Base-by-base conservation (phyloP, 306 rosid species). In the Dicorynia guianensis region DNA sequence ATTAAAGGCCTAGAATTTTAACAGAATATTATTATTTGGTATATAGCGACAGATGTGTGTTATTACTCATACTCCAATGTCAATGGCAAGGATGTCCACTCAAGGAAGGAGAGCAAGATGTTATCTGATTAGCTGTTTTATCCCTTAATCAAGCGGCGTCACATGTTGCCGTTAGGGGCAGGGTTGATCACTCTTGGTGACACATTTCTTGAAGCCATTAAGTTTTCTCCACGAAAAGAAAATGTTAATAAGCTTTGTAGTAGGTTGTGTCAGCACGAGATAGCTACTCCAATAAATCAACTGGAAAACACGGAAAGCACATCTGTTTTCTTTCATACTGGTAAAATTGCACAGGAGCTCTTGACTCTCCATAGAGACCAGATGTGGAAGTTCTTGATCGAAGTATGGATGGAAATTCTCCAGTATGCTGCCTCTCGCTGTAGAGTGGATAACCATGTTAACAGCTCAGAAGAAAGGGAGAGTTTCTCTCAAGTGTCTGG, bases 401-500 rank as follows among this genome's bases (percentile, higher is more conserved):
- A 11, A 5, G 72, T 65, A 35, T 64, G 79, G 72, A 12, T 65
- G 6, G 79, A 75, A 57, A 65, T 64, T 3, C 66, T 64, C 8
- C 43, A 33, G 5, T 75, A 40, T 2, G 66, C 73, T 6, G 79
- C 79, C 0, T 53, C 65, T 5, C 58, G 42, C 3, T 75, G 79
- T 20, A 25, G 55, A 11, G 66, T 50, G 0, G 59, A 64, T 11
- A 10, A 54, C 8, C 79, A 75, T 54, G 79, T 72, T 58, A 75
- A n/a, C 79, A 64, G n/a, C n/a, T n/a, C 8, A 40, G 12, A 17
- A 55, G 11, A 40, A 72, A 72, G 1, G 79, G 79, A 8, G 79
- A 63, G 72, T 44, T 75, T 35, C 56, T 63, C 10, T 20, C 72
- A 14, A 72, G 42, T 30, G 65, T 75, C 6, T 74, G 78, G 78